Percentiles rank a stretch among this genome's conserved stretches.
phyloP scores from a whole-genome alignment of 352 stramenopile species.

The Phytophthora tentaculata region DNA sequence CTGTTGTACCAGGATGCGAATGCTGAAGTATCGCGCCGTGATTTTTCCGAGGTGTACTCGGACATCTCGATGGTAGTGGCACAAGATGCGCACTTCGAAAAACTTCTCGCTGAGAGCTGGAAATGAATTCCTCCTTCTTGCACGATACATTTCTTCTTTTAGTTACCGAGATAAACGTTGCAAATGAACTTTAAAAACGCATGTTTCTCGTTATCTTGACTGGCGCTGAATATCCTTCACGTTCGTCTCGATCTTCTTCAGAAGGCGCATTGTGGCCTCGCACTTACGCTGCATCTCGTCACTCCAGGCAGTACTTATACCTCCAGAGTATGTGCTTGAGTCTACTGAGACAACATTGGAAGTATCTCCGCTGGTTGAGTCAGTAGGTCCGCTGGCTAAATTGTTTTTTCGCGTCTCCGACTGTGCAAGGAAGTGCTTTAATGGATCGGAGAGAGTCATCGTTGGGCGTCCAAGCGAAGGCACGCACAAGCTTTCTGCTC shows the following conservation, averaged over 20 bases:
- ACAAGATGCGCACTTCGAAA: conserved; percentile 66
- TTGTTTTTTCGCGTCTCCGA: conserved; percentile 6
- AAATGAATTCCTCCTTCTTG: conserved; percentile 29
- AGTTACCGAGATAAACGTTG: not conserved
- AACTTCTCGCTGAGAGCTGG: conserved; percentile 78
- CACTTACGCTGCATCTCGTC: conserved; percentile 53
- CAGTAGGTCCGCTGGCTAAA: not conserved
- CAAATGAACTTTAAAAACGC: conserved; percentile 21
- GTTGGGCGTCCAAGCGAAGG: conserved; percentile 25
- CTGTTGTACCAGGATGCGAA: conserved; percentile 18
- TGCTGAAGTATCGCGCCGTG: conserved; percentile 47
- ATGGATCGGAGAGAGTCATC: not conserved
- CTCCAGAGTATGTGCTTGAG: not conserved
- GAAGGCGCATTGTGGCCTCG: conserved; percentile 45
- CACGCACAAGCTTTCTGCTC: conserved; percentile 23
- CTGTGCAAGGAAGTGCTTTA: not conserved
- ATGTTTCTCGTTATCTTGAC: conserved; percentile 12
- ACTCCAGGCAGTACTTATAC: conserved; percentile 33
- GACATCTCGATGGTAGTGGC: conserved; percentile 71
- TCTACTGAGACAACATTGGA: not conserved
- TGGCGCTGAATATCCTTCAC: conserved; percentile 29
- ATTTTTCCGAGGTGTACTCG: conserved; percentile 79
- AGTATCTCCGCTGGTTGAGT: not conserved
- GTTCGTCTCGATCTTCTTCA: conserved; percentile 55
- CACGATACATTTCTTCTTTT: not conserved